Conservation (phyloP, 768 basidiomycete species). For the Dendrothele bispora region DNA sequence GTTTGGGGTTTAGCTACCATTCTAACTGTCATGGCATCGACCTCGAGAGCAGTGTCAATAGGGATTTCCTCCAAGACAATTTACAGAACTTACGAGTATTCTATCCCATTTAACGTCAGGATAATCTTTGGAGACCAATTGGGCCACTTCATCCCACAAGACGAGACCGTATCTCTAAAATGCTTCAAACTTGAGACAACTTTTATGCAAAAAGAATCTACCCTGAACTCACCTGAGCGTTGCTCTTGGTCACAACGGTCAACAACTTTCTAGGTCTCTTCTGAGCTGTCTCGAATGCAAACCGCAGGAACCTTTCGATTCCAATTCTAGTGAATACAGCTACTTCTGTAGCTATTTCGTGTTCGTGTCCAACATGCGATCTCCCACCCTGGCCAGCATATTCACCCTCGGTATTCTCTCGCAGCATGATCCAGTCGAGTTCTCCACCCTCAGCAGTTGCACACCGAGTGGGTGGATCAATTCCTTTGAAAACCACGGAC, state of each 20-base stretch:
- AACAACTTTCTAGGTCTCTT: slow-evolving; percentile 48
- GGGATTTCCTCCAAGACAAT: neutral
- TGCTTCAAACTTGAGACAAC: too few relatives aligned
- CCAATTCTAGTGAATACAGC: slow-evolving; percentile 50
- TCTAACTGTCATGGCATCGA: slow-evolving; percentile 20
- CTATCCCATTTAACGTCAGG: slow-evolving; percentile 49
- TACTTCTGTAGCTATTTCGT: slow-evolving; percentile 30
- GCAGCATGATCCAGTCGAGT: slow-evolving; percentile 54
- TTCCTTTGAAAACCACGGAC: slow-evolving; percentile 48
- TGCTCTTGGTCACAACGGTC: slow-evolving; percentile 54
- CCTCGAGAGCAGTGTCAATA: neutral
- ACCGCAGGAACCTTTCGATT: slow-evolving; percentile 49
- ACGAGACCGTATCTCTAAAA: slow-evolving; percentile 48
- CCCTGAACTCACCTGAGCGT: too few relatives aligned
- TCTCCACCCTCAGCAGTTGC: slow-evolving; percentile 39
- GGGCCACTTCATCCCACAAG: slow-evolving; percentile 47
- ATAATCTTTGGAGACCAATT: slow-evolving; percentile 49
- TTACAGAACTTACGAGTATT: slow-evolving; percentile 54
- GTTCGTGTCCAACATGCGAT: slow-evolving; percentile 25
- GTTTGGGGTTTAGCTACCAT: slow-evolving; percentile 50
- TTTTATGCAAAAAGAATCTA: too few relatives aligned
- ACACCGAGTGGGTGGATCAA: slow-evolving; percentile 44
- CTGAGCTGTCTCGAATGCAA: slow-evolving; percentile 52
- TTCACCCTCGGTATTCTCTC: slow-evolving; percentile 60
- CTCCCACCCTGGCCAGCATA: slow-evolving; percentile 50